Percentiles rank a stretch among this genome's conserved stretches.
Evolutionary conservation across 208 protist genomes (phyloP).

Genomic region (Leishmania aethiopica): DNA sequence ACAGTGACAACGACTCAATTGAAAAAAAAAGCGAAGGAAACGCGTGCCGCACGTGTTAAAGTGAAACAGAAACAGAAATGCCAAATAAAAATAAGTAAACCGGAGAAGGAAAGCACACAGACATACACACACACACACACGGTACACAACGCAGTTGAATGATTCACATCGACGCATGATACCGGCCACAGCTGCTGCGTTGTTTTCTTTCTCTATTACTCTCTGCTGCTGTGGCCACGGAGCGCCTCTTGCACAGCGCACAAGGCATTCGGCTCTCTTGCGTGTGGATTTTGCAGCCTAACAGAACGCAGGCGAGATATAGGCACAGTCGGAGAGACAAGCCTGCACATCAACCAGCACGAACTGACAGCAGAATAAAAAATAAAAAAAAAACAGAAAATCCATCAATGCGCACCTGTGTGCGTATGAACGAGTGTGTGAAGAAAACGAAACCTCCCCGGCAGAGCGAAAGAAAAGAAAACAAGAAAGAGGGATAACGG

Average conservation of each 20-base stretch:
- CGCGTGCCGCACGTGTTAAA: neutral
- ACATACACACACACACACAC: neutral
- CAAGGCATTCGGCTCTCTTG: neutral
- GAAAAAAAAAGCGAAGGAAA: neutral
- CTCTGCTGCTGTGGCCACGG: neutral
- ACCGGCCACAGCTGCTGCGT: neutral
- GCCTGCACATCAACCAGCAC: conserved; percentile 11
- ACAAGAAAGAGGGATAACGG: neutral
- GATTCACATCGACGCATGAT: neutral
- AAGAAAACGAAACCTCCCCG: too few relatives aligned
- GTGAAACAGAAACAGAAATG: neutral
- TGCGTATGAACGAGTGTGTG: neutral
- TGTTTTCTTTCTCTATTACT: neutral
- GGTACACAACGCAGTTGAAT: neutral
- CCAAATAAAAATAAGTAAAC: conserved; percentile 3
- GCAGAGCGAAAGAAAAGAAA: neutral
- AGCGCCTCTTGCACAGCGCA: neutral
- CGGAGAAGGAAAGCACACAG: neutral
- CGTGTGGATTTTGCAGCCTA: neutral
- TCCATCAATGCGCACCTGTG: neutral
- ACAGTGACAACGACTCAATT: neutral
- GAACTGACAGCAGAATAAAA: neutral
- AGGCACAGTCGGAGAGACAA: neutral
- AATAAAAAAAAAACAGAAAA: neutral
- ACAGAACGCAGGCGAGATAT: neutral